Base-by-base conservation (phyloP, 352 stramenopile genomes). In the Albugo laibachii region DNA sequence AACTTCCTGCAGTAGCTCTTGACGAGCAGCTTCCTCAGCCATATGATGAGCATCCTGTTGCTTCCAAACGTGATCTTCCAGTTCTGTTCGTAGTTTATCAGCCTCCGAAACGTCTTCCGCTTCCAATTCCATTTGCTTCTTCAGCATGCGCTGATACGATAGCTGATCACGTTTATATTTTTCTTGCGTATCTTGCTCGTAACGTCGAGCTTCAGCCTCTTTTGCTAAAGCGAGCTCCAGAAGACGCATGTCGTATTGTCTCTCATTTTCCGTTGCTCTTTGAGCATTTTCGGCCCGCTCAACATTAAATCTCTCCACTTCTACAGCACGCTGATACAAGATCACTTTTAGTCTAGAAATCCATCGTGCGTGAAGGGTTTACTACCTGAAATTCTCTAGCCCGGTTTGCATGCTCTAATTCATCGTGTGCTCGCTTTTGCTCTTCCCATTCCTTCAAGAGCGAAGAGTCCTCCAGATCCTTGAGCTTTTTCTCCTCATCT, bases 301-400 rank as follows among this genome's bases (percentile, higher is more conserved):
- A 50, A 75, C 58, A 39, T 87, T 84, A 45, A 84, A 84, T 24
- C 46, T 54, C 48, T 87, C 83, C 24, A 87, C 69, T 37, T 84
- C 71, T 43, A 77, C 57, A 6, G 74, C 74, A 39, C 71, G 62
- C 61, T 77, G 38, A 1, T 41, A 24, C 5, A 36, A 15, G 14
- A 52, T 43, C 16, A 41, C 8, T 24, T 2, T 19, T 2, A 24
- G 19, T 8, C 16, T 43, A 8, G 3, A 24, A 43, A 43, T 8
- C 8, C 3, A 43, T 8, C 8, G 16, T 3, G 8, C 8, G 24
- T 8, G 8, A 31, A 10, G 2, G 3, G 16, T 10, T 18, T 42
- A 49, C 27, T 54, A 74, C 64, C 20, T 57, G 39, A 14, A 83
- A 71, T 39, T 83, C 69, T 15, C 77, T 81, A 16, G 63, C 60